Base-by-base conservation (phyloP, 176 grass and related monocot genomes). In the Raddia guianensis region DNA sequence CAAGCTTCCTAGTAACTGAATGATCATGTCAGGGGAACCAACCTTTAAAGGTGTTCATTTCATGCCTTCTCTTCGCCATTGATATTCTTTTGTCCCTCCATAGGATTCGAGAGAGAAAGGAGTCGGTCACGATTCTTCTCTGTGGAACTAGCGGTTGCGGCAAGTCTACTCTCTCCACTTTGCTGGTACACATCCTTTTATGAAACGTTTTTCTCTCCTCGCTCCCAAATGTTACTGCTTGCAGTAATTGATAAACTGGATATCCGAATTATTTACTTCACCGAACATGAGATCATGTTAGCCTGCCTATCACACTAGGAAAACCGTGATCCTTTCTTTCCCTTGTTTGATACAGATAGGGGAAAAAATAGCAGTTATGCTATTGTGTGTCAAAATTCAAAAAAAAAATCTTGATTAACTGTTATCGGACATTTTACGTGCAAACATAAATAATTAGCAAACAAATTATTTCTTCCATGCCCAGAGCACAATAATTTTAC, bases 81-180 rank as follows among this genome's bases (percentile, higher is more conserved):
- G 61, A 82, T 72, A 69, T 64, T 77, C 9, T 44, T 79, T 62
- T 15, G 18, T 78, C 8, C 59, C 57, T 60, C 32, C 49, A 2
- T 74, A 97, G 94, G 84, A 87, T 94, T 79, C 84, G 91, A 54
- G 94, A 97, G 89, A 86, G 77, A 59, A 94, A 94, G 80, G 89
- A 97, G 74, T 97, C 94, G 1, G 77, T 97, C 13, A 94, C 94
- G 18, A 76, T 97, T 90, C 91, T 97, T 49, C 89, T 97, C 69
- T 97, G 94, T 3, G 91, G 94, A 80, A 94, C 94, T 73, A 97
- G 91, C 86, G 94, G 94, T 12, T 97, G 94, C 40, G 94, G 94
- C 85, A 97, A 97, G 70, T 94, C 94, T 54, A 97, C 94, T 47
- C 90, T 97, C 82, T 97, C 94, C 32, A 85, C 94, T 57, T 83